Base-by-base conservation (phyloP, 1,284 basidiomycete genomes). In the Salmacisia buchloeana region DNA sequence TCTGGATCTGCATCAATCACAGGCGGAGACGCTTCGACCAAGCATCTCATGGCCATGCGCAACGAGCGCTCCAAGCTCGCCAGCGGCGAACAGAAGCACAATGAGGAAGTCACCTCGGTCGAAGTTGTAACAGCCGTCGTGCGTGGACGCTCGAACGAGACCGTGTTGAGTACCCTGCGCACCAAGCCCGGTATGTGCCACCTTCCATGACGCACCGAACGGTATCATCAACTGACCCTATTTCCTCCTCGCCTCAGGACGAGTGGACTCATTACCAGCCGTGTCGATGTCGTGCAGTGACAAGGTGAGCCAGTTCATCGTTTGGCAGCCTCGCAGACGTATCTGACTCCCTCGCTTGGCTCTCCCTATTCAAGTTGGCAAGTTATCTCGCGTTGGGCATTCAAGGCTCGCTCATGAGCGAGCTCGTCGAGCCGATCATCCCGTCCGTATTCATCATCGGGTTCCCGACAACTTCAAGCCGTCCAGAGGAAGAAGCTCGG, bases 11-110 rank as follows among this genome's bases (percentile, higher is more conserved):
- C 41, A 43, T n/a, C 49, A 29, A 60, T 60, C 31, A 63, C 69
- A 92, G 92, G 92, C 74, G 93, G 93, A 5, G 93, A 96, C 72
- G 90, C 91, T 1, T 96, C 93, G 4, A 94, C 85, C 72, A 84
- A 88, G 2, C 85, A 87, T 68, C 84, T 94, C 3, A 87, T 91
- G 2, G 82, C 85, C 0, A 81, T 54, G 27, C 49, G 10, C 9
- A 33, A 18, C 29, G 34, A n/a, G 4, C 49, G 49, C 3, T 12
- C 41, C 83, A 34, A 91, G 93, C 79, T 87, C 89, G 67, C 82
- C 83, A 34, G 82, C 83, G 31, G 87, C 88, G 82, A 88, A 91
- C 1, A 82, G 82, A 1, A 81, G 89, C 54, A 91, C 91, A 80
- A 35, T 67, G 41, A 82, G 85, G 66, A 81, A 85, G 1, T 41